phyloP scores from a whole-genome alignment of 768 basidiomycete species.

The Suillus cothurnatus region DNA sequence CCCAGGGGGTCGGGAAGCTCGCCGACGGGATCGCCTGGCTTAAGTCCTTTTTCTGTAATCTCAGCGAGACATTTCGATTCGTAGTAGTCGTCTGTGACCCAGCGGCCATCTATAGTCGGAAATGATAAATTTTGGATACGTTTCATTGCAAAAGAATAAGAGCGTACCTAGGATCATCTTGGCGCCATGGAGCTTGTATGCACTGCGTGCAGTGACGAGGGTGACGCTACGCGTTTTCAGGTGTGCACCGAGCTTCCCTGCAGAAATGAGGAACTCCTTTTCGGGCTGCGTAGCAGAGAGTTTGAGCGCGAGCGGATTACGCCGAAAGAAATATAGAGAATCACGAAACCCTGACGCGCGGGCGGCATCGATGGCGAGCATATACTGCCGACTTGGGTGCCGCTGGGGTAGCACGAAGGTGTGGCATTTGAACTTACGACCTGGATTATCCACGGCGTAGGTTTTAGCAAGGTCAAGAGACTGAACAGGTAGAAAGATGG shows the following conservation, averaged over 20 bases:
- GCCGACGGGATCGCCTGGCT: constrained; percentile 80
- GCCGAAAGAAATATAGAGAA: constrained; percentile 96
- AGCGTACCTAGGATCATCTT: constrained; percentile 83
- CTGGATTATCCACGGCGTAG: constrained; percentile 40
- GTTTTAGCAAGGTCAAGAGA: not conserved
- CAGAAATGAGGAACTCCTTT: constrained; percentile 89
- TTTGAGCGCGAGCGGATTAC: constrained; percentile 89
- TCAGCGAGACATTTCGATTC: constrained; percentile 82
- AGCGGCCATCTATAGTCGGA: constrained; percentile 69
- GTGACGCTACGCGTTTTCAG: constrained; percentile 92
- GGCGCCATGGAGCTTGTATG: constrained; percentile 92
- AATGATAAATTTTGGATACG: not conserved
- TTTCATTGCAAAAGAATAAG: not conserved
- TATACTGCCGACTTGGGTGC: constrained; percentile 83
- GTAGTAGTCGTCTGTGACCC: constrained; percentile 96
- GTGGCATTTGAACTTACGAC: constrained; percentile 82
- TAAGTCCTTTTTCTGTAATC: constrained; percentile 78
- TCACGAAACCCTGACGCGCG: constrained; percentile 95
- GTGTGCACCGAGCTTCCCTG: constrained; percentile 86
- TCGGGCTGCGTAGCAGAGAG: constrained; percentile 87
- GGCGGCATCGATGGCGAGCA: constrained; percentile 97
- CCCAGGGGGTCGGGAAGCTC: constrained; percentile 79
- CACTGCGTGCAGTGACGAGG: constrained; percentile 88
- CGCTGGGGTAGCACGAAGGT: constrained; percentile 89
- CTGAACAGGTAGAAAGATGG: constrained; percentile 4